Evolutionary conservation across 768 basidiomycete genomes (phyloP).

Genomic region (Amanita polypyramis): DNA sequence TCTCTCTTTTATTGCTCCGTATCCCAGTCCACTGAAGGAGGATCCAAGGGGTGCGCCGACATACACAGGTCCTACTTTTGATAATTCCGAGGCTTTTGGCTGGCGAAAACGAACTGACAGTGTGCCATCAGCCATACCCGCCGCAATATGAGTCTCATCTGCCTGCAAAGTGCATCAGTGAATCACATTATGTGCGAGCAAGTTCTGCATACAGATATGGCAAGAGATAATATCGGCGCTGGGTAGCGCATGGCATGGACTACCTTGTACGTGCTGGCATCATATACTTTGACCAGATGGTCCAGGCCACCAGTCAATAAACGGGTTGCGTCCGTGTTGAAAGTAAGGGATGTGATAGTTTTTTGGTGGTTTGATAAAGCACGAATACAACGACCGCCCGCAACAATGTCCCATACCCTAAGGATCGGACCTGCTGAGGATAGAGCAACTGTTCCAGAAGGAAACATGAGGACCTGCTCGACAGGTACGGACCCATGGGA

Average conservation of each 20-base stretch:
- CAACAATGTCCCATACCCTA: constrained; percentile 90
- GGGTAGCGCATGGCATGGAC: constrained; percentile 99
- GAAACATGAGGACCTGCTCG: constrained; percentile 89
- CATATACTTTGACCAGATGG: constrained; percentile 98
- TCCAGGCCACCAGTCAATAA: constrained; percentile 88
- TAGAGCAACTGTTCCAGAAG: constrained; percentile 76
- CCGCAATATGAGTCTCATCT: constrained; percentile 92
- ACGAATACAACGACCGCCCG: constrained; percentile 79
- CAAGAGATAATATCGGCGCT: constrained; percentile 81
- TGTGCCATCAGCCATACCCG: constrained; percentile 97
- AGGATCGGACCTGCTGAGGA: constrained; percentile 89
- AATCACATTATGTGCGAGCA: neutral
- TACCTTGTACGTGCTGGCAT: constrained; percentile 87
- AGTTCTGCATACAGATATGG: constrained; percentile 65
- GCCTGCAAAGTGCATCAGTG: constrained; percentile 42
- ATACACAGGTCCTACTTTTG: constrained; percentile 28
- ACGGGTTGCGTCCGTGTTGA: constrained; percentile 65
- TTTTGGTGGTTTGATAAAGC: constrained; percentile 98
- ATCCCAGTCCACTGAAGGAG: constrained; percentile 43
- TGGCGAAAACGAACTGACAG: constrained; percentile 92
- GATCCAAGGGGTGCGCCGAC: constrained; percentile 61
- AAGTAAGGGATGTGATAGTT: constrained; percentile 83
- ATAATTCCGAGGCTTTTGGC: constrained; percentile 53
- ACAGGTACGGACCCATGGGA: constrained; percentile 50
- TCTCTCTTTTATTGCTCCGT: constrained; percentile 26